phyloP scores from a whole-genome alignment of 768 basidiomycete genomes.

The Leucocoprinus sp. region DNA sequence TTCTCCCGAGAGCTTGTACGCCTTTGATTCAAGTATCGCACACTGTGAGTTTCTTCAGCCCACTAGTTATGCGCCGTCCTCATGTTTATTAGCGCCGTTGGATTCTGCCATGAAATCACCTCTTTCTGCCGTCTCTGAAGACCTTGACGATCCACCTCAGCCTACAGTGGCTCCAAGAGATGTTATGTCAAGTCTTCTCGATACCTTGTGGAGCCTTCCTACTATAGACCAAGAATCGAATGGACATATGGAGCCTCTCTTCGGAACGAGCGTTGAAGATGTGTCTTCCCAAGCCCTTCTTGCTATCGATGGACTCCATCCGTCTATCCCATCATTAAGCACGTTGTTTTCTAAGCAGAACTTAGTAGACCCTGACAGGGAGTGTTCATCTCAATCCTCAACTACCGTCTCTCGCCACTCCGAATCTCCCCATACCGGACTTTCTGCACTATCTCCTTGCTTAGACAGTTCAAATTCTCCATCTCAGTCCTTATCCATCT shows the following conservation, averaged over 20 bases:
- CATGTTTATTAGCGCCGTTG: neutral
- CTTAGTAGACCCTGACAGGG: neutral
- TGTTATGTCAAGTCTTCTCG: neutral
- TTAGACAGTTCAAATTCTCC: neutral
- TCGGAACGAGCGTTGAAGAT: neutral
- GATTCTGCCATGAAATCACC: neutral
- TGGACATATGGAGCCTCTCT: constrained; percentile 3
- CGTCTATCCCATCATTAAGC: neutral
- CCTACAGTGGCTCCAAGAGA: constrained; percentile 1
- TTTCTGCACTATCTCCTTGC: too few relatives aligned
- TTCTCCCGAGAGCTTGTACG: neutral
- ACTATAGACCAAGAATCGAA: neutral
- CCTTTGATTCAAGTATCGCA: neutral
- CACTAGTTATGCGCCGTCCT: neutral
- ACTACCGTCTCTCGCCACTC: too few relatives aligned
- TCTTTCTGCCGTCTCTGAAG: neutral
- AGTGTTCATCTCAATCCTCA: neutral
- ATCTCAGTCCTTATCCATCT: neutral
- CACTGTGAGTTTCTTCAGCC: neutral
- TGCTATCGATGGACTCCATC: neutral
- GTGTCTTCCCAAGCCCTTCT: neutral
- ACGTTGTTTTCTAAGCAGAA: neutral
- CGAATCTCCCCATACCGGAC: too few relatives aligned
- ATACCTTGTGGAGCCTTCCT: neutral
- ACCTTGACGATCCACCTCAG: neutral